A percentile compares a stretch with the other conserved stretches of the same genome.
Conservation (phyloP, 2,329 filamentous ascomycete genomes). For the Scedosporium aurantiacum region DNA sequence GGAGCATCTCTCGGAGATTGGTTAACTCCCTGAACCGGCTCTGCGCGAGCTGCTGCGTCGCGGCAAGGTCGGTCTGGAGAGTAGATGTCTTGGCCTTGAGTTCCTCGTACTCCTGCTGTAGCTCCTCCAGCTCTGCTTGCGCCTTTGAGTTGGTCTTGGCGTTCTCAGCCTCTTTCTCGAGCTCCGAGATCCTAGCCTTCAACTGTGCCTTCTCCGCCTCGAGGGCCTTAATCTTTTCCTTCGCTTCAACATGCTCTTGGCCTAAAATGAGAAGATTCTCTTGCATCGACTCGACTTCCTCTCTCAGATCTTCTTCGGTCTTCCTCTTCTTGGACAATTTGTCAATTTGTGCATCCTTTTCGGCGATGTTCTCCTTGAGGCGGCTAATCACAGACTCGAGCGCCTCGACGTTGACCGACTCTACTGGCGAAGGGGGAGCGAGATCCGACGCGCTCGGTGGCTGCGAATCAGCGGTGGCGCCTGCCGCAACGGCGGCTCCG, state of each 20-base stretch:
- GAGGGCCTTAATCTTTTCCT: constrained; percentile 63
- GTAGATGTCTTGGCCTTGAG: constrained; percentile 58
- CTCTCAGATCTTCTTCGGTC: constrained; percentile 66
- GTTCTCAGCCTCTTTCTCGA: constrained; percentile 19
- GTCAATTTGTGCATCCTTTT: constrained; percentile 64
- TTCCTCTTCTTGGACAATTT: constrained; percentile 57
- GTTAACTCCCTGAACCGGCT: constrained; percentile 79
- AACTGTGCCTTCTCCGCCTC: constrained; percentile 58
- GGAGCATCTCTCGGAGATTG: constrained; percentile 66
- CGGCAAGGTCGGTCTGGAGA: constrained; percentile 72
- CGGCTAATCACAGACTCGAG: constrained; percentile 38
- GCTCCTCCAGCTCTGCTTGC: constrained; percentile 45
- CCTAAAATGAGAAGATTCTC: constrained; percentile 72
- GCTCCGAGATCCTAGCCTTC: constrained; percentile 54
- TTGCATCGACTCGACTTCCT: constrained; percentile 75
- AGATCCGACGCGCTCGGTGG: constrained; percentile 14
- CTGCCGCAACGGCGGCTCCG: constrained; percentile 35
- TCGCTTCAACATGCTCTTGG: constrained; percentile 73
- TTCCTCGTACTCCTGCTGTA: constrained; percentile 49
- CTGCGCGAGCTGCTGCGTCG: constrained; percentile 76
- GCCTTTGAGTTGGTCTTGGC: constrained; percentile 41
- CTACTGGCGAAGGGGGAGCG: constrained; percentile 1
- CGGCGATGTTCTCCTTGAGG: constrained; percentile 41
- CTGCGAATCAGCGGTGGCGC: constrained; percentile 15
- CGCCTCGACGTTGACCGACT: constrained; percentile 19